Evolutionary conservation across 495 filamentous ascomycete genomes (phyloP), one percentile per base, ranked within the genome.

Genomic region (Halenospora varia): DNA sequence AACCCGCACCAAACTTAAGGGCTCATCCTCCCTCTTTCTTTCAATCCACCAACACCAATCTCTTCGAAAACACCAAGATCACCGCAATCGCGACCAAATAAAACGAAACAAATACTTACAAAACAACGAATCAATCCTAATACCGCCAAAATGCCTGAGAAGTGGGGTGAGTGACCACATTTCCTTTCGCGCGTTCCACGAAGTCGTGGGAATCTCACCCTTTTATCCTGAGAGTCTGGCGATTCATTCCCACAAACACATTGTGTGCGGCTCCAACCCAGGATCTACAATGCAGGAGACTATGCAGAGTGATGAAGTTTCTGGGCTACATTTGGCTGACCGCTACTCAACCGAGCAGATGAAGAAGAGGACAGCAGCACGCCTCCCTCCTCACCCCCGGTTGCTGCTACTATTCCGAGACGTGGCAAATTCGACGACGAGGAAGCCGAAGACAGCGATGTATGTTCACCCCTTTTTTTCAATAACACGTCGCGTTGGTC

Each of bases 381-480:
- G 35, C 73, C 80, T 57, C 73, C 81, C 39, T 76, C 82, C 19
- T 84, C 87, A 45, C 82, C 90, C 42, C 81, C 85, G 40, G 74
- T 79, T 20, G 79, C 76, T 44, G 73, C 78, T 39, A 77, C 82
- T 55, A 63, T 64, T 29, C 79, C 85, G 57, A 72, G 79, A 66
- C 81, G 86, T 63, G 71, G 80, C 68, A 90, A 90, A 70, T 97
- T 94, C 66, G 92, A 95, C 62, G 94, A 99, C 65, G 93, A 97
- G 68, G 92, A 96, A 70, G 89, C 84, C 26, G 60, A 66, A 1
- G 92, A 94, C 47, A 78, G 75, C 69, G 92, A 97, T 73, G 92
- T 93, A 82, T 69, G 82, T 40, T 39, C 18, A 49, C 17, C 6
- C 3, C 25, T 3, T 17, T 20, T 13, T 13, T 17, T 6, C 10